A percentile compares a stretch with the other conserved stretches of the same genome.
phyloP scores from a whole-genome alignment of 306 rosid genomes.

The Hippophae tibetana region DNA sequence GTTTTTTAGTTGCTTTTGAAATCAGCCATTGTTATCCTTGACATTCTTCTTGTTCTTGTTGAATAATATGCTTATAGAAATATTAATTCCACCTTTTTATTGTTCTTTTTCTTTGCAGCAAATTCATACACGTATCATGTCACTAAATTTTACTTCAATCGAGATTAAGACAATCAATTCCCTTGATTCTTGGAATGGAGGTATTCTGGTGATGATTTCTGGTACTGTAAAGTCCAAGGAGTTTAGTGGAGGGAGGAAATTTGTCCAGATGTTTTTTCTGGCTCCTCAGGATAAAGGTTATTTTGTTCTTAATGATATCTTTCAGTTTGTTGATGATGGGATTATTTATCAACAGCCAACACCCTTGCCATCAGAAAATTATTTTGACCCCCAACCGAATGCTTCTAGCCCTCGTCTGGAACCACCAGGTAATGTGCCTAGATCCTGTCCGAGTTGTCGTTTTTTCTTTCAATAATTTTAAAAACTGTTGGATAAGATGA shows the following conservation, averaged over 20 bases:
- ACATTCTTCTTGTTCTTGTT: background rate
- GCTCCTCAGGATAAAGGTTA: constrained; percentile 92
- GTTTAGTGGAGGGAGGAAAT: constrained; percentile 48
- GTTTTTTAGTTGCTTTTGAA: too few species aligned
- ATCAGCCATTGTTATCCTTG: background rate
- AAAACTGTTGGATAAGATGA: background rate
- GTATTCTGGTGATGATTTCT: constrained; percentile 81
- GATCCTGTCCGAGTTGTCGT: background rate
- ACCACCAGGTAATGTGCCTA: constrained; percentile 45
- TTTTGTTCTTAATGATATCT: constrained; percentile 77
- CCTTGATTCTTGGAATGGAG: constrained; percentile 77
- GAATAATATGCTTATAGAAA: background rate
- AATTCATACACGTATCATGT: constrained; percentile 54
- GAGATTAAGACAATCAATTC: constrained; percentile 87
- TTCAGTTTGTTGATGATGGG: constrained; percentile 63
- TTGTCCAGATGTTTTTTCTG: constrained; percentile 78
- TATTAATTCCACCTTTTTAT: background rate
- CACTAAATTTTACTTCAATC: constrained; percentile 53
- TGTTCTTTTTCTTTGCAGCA: constrained; percentile 40
- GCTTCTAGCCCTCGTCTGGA: constrained; percentile 49
- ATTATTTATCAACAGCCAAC: constrained; percentile 33
- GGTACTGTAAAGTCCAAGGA: constrained; percentile 75
- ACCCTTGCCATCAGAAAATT: constrained; percentile 34
- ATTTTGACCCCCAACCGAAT: constrained; percentile 41
- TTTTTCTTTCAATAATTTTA: background rate